A percentile compares a stretch with the other conserved stretches of the same genome.
Evolutionary conservation across 257 asterid genomes (phyloP).

Genomic region (Ilex aquifolium): DNA sequence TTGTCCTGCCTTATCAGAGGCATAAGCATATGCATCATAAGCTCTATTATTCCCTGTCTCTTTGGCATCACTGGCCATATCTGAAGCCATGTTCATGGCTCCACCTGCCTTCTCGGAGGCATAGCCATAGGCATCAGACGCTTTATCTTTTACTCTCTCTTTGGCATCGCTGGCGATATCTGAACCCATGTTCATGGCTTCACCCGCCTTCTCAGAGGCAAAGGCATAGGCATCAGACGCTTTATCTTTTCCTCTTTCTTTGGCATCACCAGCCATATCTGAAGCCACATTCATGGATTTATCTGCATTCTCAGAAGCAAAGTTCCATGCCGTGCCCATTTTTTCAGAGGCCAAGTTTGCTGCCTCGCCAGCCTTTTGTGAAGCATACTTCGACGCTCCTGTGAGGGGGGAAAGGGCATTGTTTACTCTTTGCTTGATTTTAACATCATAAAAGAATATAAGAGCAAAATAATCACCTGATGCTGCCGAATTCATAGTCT

Average conservation of each 20-base stretch:
- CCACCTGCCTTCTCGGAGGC: conserved; percentile 26
- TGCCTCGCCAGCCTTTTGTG: neutral
- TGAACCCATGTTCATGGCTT: conserved; percentile 13
- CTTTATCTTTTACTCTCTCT: conserved; percentile 5
- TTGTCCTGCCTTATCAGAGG: conserved; percentile 12
- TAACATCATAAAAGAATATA: too few relatives aligned
- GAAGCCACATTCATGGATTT: neutral
- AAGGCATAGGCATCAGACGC: too few relatives aligned
- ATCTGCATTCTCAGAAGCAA: neutral
- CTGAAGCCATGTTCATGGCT: conserved; percentile 25
- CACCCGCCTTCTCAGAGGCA: too few relatives aligned
- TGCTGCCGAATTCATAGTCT: neutral
- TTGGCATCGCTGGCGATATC: conserved; percentile 3
- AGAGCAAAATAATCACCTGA: neutral
- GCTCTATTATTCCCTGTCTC: conserved; percentile 9
- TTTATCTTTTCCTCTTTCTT: neutral
- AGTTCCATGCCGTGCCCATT: neutral
- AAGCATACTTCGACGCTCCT: neutral
- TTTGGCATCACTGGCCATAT: conserved; percentile 13
- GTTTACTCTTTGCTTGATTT: too few relatives aligned
- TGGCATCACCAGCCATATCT: neutral
- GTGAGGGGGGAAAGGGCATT: neutral
- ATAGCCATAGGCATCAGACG: conserved; percentile 14
- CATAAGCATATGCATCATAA: neutral
- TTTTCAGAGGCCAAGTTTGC: neutral